Conservation (phyloP, 495 filamentous ascomycete genomes). For the Aspergillus incahuasiensis region DNA sequence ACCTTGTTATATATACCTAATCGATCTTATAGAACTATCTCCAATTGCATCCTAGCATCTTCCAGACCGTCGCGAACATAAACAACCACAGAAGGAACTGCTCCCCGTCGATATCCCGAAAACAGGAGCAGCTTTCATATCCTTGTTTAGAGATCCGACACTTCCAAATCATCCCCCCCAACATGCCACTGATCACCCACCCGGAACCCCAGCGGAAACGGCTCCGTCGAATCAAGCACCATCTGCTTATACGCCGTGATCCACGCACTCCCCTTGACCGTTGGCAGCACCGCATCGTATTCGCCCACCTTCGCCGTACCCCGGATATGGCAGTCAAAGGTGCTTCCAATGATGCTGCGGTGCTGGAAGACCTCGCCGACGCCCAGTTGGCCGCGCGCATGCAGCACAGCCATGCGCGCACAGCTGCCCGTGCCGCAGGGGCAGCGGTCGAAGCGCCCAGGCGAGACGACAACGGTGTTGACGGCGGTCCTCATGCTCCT, state of each 20-base stretch:
- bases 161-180: no score
- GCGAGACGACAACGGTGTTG: conserved; percentile 33
- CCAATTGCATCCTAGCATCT: no score
- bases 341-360: conserved; percentile 22
- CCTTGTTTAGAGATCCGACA: no score
- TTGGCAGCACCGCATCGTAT: conserved; percentile 19
- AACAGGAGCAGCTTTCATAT: no score
- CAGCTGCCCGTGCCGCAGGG: conserved; percentile 35
- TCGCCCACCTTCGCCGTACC: conserved; percentile 12
- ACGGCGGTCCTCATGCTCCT: neutral
- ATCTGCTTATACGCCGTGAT: conserved; percentile 20
- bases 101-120: no score
- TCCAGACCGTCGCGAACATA: no score
- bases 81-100: no score
- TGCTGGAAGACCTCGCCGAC: conserved; percentile 20
- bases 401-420: conserved; percentile 32
- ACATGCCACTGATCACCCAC: conserved; percentile 26
- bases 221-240: conserved; percentile 21
- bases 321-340: conserved; percentile 20
- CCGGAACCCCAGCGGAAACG: conserved; percentile 23
- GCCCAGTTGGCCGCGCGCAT: conserved; percentile 24
- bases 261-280: conserved; percentile 26
- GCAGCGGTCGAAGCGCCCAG: conserved; percentile 34
- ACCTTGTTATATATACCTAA: no score
- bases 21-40: no score